phyloP scores from a whole-genome alignment of 2,329 filamentous ascomycete genomes.

The Scytalidium lignicola region DNA sequence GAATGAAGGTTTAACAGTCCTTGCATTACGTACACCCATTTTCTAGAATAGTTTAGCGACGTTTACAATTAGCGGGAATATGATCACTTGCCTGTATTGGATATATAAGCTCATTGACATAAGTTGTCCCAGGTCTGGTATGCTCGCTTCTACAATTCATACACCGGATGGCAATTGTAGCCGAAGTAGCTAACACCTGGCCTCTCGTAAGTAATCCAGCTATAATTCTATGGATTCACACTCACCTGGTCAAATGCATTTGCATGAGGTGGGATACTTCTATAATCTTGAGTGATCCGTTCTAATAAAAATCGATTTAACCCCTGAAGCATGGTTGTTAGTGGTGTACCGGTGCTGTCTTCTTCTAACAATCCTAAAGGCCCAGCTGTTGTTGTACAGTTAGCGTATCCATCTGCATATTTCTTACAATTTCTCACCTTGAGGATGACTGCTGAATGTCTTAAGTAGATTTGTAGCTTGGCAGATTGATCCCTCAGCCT shows the following conservation, averaged over 20 bases:
- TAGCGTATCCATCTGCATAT: slow-evolving; percentile 18
- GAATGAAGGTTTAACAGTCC: slow-evolving; percentile 60
- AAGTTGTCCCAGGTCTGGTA: slow-evolving; percentile 69
- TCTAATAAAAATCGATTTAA: slow-evolving; percentile 82
- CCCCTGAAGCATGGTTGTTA: slow-evolving; percentile 79
- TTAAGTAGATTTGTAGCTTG: slow-evolving; percentile 94
- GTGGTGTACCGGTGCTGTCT: slow-evolving; percentile 64
- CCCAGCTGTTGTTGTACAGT: slow-evolving; percentile 47
- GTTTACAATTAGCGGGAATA: not conserved
- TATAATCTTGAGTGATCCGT: slow-evolving; percentile 72
- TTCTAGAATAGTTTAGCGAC: slow-evolving; percentile 34
- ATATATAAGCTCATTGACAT: slow-evolving; percentile 83
- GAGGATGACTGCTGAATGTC: slow-evolving; percentile 76
- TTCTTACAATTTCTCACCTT: slow-evolving; percentile 43
- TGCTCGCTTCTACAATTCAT: slow-evolving; percentile 85
- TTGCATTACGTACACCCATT: slow-evolving; percentile 41
- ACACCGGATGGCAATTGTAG: slow-evolving; percentile 72
- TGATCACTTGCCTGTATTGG: slow-evolving; percentile 40
- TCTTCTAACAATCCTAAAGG: slow-evolving; percentile 82
- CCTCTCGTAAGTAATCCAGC: slow-evolving; percentile 16
- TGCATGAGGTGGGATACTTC: slow-evolving; percentile 57
- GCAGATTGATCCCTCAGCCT: slow-evolving; percentile 88
- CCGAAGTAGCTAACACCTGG: slow-evolving; percentile 61
- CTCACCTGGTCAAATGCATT: slow-evolving; percentile 64
- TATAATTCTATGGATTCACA: not conserved